phyloP scores from a whole-genome alignment of 2,329 filamentous ascomycete species.

The Ceratocystiopsis sp. region DNA sequence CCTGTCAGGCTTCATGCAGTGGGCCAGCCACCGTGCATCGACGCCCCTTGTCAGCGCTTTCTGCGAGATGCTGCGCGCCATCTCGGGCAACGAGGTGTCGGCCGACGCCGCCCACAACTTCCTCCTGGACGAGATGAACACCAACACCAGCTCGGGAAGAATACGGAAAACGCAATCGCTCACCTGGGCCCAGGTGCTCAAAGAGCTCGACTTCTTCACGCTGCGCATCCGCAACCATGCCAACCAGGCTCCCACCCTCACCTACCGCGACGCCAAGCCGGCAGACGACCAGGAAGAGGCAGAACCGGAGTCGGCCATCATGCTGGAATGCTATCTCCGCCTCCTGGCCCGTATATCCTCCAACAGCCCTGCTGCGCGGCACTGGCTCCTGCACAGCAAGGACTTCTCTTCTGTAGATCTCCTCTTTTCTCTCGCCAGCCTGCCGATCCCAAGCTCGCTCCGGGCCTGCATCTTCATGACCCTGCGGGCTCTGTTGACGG shows the following conservation, averaged over 20 bases:
- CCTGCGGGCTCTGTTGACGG: slow-evolving; percentile 55
- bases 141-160: slow-evolving; percentile 45
- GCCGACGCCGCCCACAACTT: slow-evolving; percentile 79
- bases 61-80: slow-evolving; percentile 84
- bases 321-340: slow-evolving; percentile 87
- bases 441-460: slow-evolving; percentile 57
- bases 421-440: slow-evolving; percentile 63
- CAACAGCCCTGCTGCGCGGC: slow-evolving; percentile 54
- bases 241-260: slow-evolving; percentile 31
- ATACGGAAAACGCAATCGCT: slow-evolving; percentile 70
- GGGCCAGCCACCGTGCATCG: slow-evolving; percentile 88
- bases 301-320: slow-evolving; percentile 86
- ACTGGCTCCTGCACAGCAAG: slow-evolving; percentile 48
- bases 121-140: slow-evolving; percentile 66
- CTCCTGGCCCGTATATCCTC: slow-evolving; percentile 68
- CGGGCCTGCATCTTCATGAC: slow-evolving; percentile 72
- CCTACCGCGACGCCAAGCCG: slow-evolving; percentile 42
- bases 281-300: slow-evolving; percentile 53
- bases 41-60: slow-evolving; percentile 94
- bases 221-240: slow-evolving; percentile 61
- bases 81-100: slow-evolving; percentile 68
- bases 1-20: slow-evolving; percentile 84
- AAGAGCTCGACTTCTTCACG: slow-evolving; percentile 73
- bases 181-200: slow-evolving; percentile 86
- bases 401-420: slow-evolving; percentile 53